Base-by-base conservation (phyloP, 805 yeast genomes). In the Zygosaccharomyces rouxii region DNA sequence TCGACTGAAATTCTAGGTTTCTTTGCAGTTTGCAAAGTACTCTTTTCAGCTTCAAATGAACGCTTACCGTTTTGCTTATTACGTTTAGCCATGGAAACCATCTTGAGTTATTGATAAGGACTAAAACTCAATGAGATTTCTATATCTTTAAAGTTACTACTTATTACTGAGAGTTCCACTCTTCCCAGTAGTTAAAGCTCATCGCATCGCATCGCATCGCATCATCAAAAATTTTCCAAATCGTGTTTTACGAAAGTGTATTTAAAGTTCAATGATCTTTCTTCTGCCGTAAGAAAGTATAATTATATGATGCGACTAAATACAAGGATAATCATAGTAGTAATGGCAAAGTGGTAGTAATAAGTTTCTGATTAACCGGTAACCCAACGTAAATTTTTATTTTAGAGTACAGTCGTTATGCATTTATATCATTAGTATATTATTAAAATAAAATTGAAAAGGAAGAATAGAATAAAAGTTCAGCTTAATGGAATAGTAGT, bases 1-100 rank as follows among this genome's bases (percentile, higher is more conserved):
- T 63, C 68, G 7, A 60, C 56, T 19, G 69, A 59, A 35, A 65
- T 60, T 52, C 55, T 64, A 16, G 68, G 60, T 44, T 67, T 68
- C 42, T 63, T 62, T n/a, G 58, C 53, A 26, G 54, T 51, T 42
- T 54, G 60, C 16, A 35, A 31, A 30, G 33, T 41, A 6, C 42
- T 19, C 16, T 42, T 45, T 6, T 18, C 49, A 44, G 33, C 26
- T 28, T 42, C 22, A 22, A 37, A 35, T 21, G 49, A 37, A 28
- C 54, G 54, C 45, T 51, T 51, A 21, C 49, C 49, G 26, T 37
- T 42, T 38, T 45, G 44, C 38, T 48, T 44, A 14, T 11, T 11
- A 23, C 38, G 41, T 29, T 44, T 51, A 18, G 38, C 35, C 38
- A 35, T 43, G 3, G 54, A 46, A 37, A 41, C 49, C 54, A 51